Evolutionary conservation across 768 basidiomycete genomes (phyloP).

Genomic region (Amanita pseudoporphyria): DNA sequence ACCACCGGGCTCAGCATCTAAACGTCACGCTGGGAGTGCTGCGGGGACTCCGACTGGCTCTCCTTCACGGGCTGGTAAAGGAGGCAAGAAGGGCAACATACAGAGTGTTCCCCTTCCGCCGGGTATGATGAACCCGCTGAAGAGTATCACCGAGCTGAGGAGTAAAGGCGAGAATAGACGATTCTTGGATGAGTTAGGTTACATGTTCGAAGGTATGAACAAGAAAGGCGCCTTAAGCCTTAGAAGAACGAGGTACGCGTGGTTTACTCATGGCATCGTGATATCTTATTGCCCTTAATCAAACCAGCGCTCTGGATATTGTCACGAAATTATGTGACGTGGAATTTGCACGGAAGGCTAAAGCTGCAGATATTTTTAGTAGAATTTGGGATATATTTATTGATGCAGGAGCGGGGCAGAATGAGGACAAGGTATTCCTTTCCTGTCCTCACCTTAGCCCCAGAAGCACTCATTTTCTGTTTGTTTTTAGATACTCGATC

Average conservation of each 20-base stretch:
- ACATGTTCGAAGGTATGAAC: conserved; percentile 75
- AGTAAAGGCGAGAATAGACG: conserved; percentile 73
- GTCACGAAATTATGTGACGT: conserved; percentile 61
- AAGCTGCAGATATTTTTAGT: conserved; percentile 61
- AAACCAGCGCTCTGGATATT: conserved; percentile 65
- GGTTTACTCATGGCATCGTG: neutral
- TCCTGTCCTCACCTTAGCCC: neutral
- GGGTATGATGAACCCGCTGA: conserved; percentile 64
- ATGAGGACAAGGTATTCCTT: conserved; percentile 39
- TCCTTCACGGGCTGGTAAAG: conserved; percentile 22
- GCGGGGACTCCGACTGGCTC: conserved; percentile 23
- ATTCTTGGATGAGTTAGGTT: conserved; percentile 79
- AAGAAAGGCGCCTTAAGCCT: conserved; percentile 40
- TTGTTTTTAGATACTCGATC: conserved; percentile 56
- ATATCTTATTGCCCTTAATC: neutral
- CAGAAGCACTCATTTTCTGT: neutral
- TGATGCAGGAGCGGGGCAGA: conserved; percentile 46
- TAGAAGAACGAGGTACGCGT: conserved; percentile 54
- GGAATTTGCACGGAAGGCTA: conserved; percentile 74
- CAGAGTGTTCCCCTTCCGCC: conserved; percentile 27
- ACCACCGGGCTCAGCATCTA: conserved; percentile 20
- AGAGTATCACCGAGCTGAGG: conserved; percentile 73
- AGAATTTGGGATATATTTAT: conserved; percentile 62
- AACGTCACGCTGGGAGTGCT: conserved; percentile 13
- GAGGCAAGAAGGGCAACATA: conserved; percentile 27